Conservation (phyloP, 2,329 filamentous ascomycete genomes). For the Colletotrichum karsti region DNA sequence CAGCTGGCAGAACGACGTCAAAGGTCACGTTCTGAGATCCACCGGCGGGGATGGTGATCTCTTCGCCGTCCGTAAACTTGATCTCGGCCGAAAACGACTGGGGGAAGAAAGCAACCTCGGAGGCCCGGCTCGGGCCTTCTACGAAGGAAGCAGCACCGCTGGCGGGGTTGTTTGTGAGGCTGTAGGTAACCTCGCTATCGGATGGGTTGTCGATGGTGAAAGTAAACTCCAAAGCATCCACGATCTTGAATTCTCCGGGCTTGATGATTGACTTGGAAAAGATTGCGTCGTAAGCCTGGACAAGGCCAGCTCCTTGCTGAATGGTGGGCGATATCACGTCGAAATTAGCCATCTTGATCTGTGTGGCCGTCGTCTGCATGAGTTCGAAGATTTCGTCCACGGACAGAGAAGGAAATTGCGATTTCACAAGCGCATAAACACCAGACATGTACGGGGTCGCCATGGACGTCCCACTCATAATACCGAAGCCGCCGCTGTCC, state of each 20-base stretch:
- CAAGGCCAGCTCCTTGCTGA: constrained; percentile 25
- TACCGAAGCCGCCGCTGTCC: constrained; percentile 37
- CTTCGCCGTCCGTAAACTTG: constrained; percentile 44
- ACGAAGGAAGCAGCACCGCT: constrained; percentile 62
- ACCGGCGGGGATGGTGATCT: constrained; percentile 50
- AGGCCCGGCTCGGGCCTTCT: constrained; percentile 2
- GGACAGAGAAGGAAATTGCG: constrained; percentile 35
- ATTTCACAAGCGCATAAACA: constrained; percentile 44
- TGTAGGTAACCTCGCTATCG: constrained; percentile 56
- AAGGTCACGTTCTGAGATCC: constrained; percentile 54
- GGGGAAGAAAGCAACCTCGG: constrained; percentile 1
- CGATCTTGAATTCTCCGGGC: constrained; percentile 70
- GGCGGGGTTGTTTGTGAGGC: constrained; percentile 57
- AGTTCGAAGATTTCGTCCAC: constrained; percentile 37
- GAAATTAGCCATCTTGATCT: constrained; percentile 31
- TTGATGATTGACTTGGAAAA: constrained; percentile 42
- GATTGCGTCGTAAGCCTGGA: constrained; percentile 17
- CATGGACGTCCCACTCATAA: constrained; percentile 47
- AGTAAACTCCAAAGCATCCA: constrained; percentile 57
- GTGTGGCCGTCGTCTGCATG: constrained; percentile 39
- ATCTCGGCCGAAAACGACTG: constrained; percentile 53
- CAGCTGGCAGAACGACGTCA: constrained; percentile 47
- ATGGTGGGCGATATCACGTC: neutral
- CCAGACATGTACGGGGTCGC: constrained; percentile 42
- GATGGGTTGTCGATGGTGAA: constrained; percentile 66